phyloP scores from a whole-genome alignment of 75 land plant genomes.

The Cupressus sempervirens region DNA sequence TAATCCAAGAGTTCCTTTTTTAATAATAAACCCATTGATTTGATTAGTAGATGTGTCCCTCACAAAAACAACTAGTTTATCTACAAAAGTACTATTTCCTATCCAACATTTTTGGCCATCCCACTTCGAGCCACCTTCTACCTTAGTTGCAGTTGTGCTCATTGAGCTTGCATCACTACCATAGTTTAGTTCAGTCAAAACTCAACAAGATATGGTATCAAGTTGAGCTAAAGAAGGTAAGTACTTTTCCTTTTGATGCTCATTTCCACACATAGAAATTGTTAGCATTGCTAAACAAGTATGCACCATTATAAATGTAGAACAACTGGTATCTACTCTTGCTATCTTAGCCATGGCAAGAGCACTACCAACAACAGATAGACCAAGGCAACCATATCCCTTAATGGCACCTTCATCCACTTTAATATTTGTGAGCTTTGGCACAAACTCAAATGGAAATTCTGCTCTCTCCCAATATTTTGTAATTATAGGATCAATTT shows the following conservation, averaged over 20 bases:
- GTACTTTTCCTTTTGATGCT: slow-evolving; percentile 79
- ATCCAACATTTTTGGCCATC: slow-evolving; percentile 97
- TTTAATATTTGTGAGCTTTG: slow-evolving; percentile 57
- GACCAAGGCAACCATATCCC: slow-evolving; percentile 95
- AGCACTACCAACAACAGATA: slow-evolving; percentile 77
- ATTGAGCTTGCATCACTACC: slow-evolving; percentile 96
- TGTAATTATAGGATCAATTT: slow-evolving; percentile 81
- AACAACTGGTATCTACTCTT: slow-evolving; percentile 93
- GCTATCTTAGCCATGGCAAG: slow-evolving; percentile 69
- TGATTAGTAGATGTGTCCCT: slow-evolving; percentile 76
- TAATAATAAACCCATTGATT: slow-evolving; percentile 92
- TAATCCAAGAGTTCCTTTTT: slow-evolving; percentile 73
- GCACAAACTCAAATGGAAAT: slow-evolving; percentile 88
- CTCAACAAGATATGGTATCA: slow-evolving; percentile 82
- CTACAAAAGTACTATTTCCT: slow-evolving; percentile 94
- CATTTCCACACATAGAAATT: slow-evolving; percentile 82
- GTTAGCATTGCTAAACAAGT: slow-evolving; percentile 92
- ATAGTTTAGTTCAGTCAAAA: slow-evolving; percentile 90
- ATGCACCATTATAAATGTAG: slow-evolving; percentile 88
- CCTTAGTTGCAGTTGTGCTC: slow-evolving; percentile 86
- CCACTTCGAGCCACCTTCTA: slow-evolving; percentile 82
- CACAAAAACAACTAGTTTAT: slow-evolving; percentile 77
- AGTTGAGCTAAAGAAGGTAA: slow-evolving; percentile 72
- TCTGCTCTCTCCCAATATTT: slow-evolving; percentile 89
- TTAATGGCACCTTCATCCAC: slow-evolving; percentile 93